Conservation (phyloP, 2,329 filamentous ascomycete species). For the Graphilbum ipis-grandicollis region DNA sequence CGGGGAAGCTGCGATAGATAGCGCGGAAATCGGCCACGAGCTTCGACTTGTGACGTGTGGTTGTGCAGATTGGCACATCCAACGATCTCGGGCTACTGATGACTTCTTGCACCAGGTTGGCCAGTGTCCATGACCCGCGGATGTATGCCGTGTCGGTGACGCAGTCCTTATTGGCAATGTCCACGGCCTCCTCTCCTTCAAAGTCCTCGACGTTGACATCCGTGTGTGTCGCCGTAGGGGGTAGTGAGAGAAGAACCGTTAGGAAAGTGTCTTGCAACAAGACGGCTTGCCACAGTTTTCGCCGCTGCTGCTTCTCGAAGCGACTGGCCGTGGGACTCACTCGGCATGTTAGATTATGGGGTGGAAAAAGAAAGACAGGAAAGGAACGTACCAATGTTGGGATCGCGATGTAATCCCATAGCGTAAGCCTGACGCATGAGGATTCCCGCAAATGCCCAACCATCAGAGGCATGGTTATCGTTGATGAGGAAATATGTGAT, state of each 20-base stretch:
- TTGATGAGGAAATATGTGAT: slow-evolving; percentile 74
- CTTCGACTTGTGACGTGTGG: slow-evolving; percentile 49
- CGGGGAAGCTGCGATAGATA: slow-evolving; percentile 56
- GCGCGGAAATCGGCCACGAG: slow-evolving; percentile 52
- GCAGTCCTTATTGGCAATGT: slow-evolving; percentile 34
- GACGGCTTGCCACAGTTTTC: slow-evolving; percentile 71
- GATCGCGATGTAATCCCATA: slow-evolving; percentile 65
- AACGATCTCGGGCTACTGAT: slow-evolving; percentile 61
- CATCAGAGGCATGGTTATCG: slow-evolving; percentile 68
- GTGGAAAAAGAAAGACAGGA: no score
- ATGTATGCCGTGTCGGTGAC: slow-evolving; percentile 55
- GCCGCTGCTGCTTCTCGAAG: slow-evolving; percentile 61
- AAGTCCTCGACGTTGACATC: slow-evolving; percentile 64
- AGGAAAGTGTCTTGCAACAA: slow-evolving; percentile 68
- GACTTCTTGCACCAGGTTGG: slow-evolving; percentile 60
- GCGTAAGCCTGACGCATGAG: slow-evolving; percentile 64
- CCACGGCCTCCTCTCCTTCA: slow-evolving; percentile 35
- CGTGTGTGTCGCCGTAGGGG: slow-evolving; percentile 61
- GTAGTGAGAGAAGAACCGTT: slow-evolving; percentile 59
- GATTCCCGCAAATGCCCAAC: slow-evolving; percentile 68
- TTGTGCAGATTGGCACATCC: slow-evolving; percentile 53
- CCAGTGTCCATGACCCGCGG: slow-evolving; percentile 61
- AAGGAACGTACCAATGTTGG: slow-evolving; percentile 42
- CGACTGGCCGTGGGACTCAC: slow-evolving; percentile 46
- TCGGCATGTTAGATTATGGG: no score